Conservation (phyloP, 306 rosid genomes). For the Vicia sativa region DNA sequence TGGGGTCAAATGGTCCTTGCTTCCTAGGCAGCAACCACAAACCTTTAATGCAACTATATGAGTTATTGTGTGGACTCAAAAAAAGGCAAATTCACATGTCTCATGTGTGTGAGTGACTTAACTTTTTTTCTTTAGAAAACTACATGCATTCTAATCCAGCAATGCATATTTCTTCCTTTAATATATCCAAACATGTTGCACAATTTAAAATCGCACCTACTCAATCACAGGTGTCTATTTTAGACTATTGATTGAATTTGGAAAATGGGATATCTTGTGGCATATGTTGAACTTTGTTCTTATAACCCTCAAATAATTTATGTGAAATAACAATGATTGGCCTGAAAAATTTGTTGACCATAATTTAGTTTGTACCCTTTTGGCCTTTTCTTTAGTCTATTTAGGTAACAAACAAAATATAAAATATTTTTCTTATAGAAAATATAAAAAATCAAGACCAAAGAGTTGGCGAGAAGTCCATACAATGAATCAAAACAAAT, state of each 20-base stretch:
- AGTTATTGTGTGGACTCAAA: constrained; percentile 27
- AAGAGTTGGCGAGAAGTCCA: neutral
- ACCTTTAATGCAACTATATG: constrained; percentile 49
- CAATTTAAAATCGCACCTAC: constrained; percentile 49
- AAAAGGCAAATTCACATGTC: constrained; percentile 51
- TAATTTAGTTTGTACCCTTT: constrained; percentile 27
- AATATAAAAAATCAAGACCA: neutral
- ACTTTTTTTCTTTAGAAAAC: constrained; percentile 45
- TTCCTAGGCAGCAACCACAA: constrained; percentile 44
- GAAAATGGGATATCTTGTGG: constrained; percentile 28
- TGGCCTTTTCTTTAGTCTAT: constrained; percentile 24
- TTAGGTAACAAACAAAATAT: constrained; percentile 1
- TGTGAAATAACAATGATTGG: constrained; percentile 26
- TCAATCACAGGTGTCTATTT: constrained; percentile 54
- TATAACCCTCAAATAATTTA: neutral
- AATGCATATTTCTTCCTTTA: constrained; percentile 34
- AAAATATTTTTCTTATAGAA: constrained; percentile 3
- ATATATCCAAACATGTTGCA: constrained; percentile 42
- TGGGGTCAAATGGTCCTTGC: constrained; percentile 40
- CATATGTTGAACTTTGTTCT: constrained; percentile 29
- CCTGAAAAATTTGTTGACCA: constrained; percentile 23
- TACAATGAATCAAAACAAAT: too few relatives aligned
- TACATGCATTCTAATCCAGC: constrained; percentile 39
- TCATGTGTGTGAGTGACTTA: constrained; percentile 44
- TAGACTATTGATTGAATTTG: constrained; percentile 11